Evolutionary conservation across 352 stramenopile species (phyloP), one percentile per base, ranked within the genome.

Genomic region (Phytopythium montanum): DNA sequence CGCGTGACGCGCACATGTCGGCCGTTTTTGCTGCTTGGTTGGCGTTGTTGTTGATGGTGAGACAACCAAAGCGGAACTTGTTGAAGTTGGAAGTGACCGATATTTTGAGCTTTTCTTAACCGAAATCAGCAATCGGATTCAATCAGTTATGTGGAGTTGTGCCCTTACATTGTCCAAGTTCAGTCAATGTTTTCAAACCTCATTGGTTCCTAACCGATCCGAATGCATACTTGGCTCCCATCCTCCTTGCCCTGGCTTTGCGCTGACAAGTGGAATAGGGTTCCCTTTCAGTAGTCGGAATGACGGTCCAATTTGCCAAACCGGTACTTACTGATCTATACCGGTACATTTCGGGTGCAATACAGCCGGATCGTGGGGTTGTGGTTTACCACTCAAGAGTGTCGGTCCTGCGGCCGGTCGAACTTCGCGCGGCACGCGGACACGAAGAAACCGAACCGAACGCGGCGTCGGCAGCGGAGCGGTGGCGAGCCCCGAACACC

Each of bases 321-420:
- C 36, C 25, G 18, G 42, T n/a, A n/a, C n/a, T n/a, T n/a, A n/a
- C n/a, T n/a, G n/a, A n/a, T n/a, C n/a, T n/a, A n/a, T n/a, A n/a
- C n/a, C n/a, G n/a, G n/a, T n/a, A n/a, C n/a, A n/a, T n/a, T n/a
- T n/a, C n/a, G n/a, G n/a, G n/a, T n/a, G n/a, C n/a, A n/a, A n/a
- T n/a, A n/a, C n/a, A n/a, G n/a, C n/a, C n/a, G 46, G 46, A 26
- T 59, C 34, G 53, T 59, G 53, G 53, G 53, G 29, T 59, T 59
- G 53, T 59, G 29, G 53, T 41, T 42, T 42, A 42, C 14, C 29
- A 26, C 8, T 8, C 7, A 28, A 29, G 49, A 55, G n/a, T 55
- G 49, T 42, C n/a, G 48, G 48, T 54, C 48, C 48, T 19, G 44
- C 44, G 44, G 21, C 21, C 12, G 44, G 44, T 25, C 12, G 19